Evolutionary conservation across 352 stramenopile species (phyloP).

Genomic region (Globisporangium perplexum): DNA sequence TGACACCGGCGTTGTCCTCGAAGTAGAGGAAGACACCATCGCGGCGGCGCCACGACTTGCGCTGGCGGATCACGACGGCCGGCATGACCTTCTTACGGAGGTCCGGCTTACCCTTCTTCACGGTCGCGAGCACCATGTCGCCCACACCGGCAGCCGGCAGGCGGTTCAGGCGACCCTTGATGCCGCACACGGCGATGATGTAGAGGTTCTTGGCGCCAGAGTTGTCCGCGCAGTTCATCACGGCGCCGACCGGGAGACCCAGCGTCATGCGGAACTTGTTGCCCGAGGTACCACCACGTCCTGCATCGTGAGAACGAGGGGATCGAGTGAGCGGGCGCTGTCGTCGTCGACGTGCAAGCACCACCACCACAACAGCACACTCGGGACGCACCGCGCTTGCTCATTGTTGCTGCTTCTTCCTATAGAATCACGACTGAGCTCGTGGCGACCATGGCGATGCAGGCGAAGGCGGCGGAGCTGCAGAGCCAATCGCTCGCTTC

Average conservation of each 20-base stretch:
- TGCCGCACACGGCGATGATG: constrained; percentile 99
- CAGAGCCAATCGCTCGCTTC: constrained; percentile 19
- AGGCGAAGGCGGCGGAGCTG: constrained; percentile 1
- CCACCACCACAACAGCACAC: no score
- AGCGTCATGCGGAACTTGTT: constrained; percentile 99
- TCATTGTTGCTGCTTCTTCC: constrained; percentile 83
- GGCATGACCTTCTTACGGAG: constrained; percentile 99
- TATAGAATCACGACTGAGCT: constrained; percentile 77
- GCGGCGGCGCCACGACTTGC: constrained; percentile 99
- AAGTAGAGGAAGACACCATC: constrained; percentile 99
- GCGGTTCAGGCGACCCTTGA: constrained; percentile 98
- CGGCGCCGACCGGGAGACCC: constrained; percentile 97
- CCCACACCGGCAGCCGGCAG: constrained; percentile 97
- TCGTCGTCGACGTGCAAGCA: no score
- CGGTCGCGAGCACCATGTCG: constrained; percentile 99
- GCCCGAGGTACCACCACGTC: constrained; percentile 95
- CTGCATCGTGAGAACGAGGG: constrained; percentile 23
- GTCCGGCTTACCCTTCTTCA: constrained; percentile 99
- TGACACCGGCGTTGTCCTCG: constrained; percentile 99
- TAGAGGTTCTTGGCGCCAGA: constrained; percentile 99
- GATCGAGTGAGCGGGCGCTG: background rate
- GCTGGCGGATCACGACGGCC: constrained; percentile 98
- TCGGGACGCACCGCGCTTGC: constrained; percentile 55
- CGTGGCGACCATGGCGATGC: background rate
- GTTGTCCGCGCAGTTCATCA: constrained; percentile 99